Base-by-base conservation (phyloP, 345 rosid species). In the Jatropha curcas region DNA sequence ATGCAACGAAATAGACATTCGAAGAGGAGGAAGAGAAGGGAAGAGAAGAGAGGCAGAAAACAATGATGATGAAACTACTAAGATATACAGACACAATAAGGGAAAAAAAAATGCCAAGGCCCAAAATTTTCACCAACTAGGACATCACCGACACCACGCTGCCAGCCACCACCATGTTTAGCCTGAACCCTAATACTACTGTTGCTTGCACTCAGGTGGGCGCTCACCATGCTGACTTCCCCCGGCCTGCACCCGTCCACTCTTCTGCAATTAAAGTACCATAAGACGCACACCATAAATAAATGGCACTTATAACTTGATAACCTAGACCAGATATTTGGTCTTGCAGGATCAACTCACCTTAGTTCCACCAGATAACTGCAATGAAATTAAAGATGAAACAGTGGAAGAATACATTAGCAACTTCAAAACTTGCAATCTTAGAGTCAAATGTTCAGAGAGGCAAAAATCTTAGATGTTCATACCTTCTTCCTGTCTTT, bases 401-500 rank as follows among this genome's bases (percentile, higher is more conserved):
- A n/a, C 8, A 9, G 2, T 4, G 30, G 46, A 37, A 61, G 4
- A 61, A 28, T 34, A 30, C 0, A 51, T 55, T 35, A 35, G 50
- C 62, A 22, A 55, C 20, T 12, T 22, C 13, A 28, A 31, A 14
- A 45, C 50, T 45, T 1, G 16, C 11, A 68, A 10, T 13, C 34
- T 5, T 33, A 2, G 6, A 68, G 34, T n/a, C n/a, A n/a, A 51
- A 52, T 51, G 41, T 39, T 1, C 5, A 3, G 53, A 12, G 45
- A 46, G 48, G 17, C 13, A 31, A 64, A 33, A 25, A 31, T 4
- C 35, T 25, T n/a, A 17, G 34, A 6, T 31, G 52, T 5, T 51
- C 34, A 13, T 58, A 60, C 78, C 72, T 74, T 60, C 61, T 59
- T 59, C 39, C 39, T n/a, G 31, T 45, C 41, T 2, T 20, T 51